Evolutionary conservation across 2,329 filamentous ascomycete species (phyloP), one percentile per base, ranked within the genome.

Genomic region (Thielaviopsis ethacetica): DNA sequence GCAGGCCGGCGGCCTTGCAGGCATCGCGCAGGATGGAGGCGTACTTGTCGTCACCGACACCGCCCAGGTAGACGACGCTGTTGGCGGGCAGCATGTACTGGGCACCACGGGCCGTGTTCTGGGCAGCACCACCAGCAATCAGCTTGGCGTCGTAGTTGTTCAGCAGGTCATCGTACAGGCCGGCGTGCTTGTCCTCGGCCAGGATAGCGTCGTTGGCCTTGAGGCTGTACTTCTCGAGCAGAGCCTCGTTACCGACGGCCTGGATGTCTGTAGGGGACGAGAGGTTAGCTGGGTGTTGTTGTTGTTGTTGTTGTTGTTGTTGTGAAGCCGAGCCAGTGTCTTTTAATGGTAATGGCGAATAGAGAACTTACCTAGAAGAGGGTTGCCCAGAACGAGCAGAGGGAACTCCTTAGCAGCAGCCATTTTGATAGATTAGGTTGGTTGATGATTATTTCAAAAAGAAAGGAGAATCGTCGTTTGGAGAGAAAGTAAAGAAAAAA

Each of bases 131-230:
- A 65, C 93, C 93, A 58, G 93, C 90, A 69, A 97, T 93, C 71
- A 97, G 79, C 76, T 95, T 94, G 63, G 91, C 91, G 67, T 93
- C 83, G 75, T 84, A 88, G 80, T 93, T 91, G 74, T 87, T 85
- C 67, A 96, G 82, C 65, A 97, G 82, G 69, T 98, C 93, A 70
- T 97, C 91, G 73, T 90, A 98, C 69, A 98, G 81, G 53, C 80
- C 82, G 69, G 86, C 78, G 75, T 98, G 93, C 78, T 95, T 86
- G 70, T 88, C 83, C 73, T 95, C 89, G 59, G 91, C 91, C 62
- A 98, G 88, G 71, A 98, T 96, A 67, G 93, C 93, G 72, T 98
- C 91, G 76, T 98, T 95, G 72, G 86, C 80, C 79, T 98, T 96
- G 68, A 98, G 80, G 61, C 76, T 83, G 71, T 98, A 98, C 79